Evolutionary conservation across 2,329 filamentous ascomycete species (phyloP), one percentile per base, ranked within the genome.

Genomic region (Macrophomina pseudophaseolina): DNA sequence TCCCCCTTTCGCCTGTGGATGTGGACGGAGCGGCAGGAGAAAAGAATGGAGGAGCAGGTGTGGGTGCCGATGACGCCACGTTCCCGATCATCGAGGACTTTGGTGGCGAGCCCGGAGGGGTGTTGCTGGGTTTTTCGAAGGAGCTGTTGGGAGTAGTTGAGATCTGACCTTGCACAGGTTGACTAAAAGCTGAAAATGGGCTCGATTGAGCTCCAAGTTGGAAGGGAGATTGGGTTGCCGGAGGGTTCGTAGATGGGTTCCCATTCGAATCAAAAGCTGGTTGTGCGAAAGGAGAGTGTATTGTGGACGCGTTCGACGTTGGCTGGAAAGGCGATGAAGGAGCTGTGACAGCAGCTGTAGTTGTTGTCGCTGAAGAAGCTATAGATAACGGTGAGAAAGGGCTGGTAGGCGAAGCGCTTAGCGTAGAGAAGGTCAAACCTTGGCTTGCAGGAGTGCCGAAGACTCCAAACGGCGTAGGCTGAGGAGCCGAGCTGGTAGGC

Each of bases 31-130:
- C 46, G 14, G 44, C n/a, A 5, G 44, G n/a, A 35, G 44, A 44
- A 35, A 62, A 62, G n/a, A 62, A 44, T 9, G 58, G 8, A 4
- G 58, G 16, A 18, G 23, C 14, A 9, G 58, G 12, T 5, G 16
- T 16, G 30, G 30, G 44, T 28, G n/a, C 44, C 30, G 44, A 62
- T 62, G 58, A 62, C 44, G 56, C 48, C n/a, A 33, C 18, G 30
- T 16, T 30, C 23, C 23, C 16, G 14, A 62, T 38, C 5, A 18
- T 18, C 3, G n/a, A 1, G 3, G 42, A 38, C 35, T 65, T 65
- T 49, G 63, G 63, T 33, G 62, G 62, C 32, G 63, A 65, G 33
- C 63, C 63, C 18, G 63, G 63, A 32, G 63, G 63, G 5, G 58
- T 62, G 11, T 62, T 42, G 30, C 58, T 51, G n/a, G 60, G 60